Percentiles rank a stretch among this genome's conserved stretches.
Evolutionary conservation across 1,284 basidiomycete species (phyloP).

Genomic region (Pascua sp.): DNA sequence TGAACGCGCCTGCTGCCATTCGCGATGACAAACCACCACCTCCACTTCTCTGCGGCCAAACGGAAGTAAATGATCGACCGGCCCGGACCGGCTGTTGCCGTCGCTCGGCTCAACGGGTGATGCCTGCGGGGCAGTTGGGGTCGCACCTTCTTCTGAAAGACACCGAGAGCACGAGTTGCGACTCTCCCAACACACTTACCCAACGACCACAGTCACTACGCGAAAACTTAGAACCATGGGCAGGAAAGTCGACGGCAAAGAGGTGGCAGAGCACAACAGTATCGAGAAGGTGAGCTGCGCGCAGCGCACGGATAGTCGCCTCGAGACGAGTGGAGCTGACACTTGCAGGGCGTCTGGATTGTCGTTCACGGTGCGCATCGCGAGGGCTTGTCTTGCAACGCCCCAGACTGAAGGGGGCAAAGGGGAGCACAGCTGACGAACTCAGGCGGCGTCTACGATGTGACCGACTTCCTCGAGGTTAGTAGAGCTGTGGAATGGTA

Average conservation of each 20-base stretch:
- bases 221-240: constrained; percentile 17
- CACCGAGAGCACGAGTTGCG: too few relatives aligned
- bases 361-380: constrained; percentile 68
- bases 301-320: too few relatives aligned
- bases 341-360: constrained; percentile 71
- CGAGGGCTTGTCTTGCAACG: not conserved
- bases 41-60: too few relatives aligned
- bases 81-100: too few relatives aligned
- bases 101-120: too few relatives aligned
- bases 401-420: not conserved
- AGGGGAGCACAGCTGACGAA: constrained; percentile 2
- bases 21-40: too few relatives aligned
- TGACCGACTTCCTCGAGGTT: constrained; percentile 66
- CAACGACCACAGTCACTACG: too few relatives aligned
- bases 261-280: constrained; percentile 46
- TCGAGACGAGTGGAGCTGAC: constrained; percentile 7
- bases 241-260: constrained; percentile 41
- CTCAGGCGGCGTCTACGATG: constrained; percentile 65
- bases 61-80: too few relatives aligned
- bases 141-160: too few relatives aligned
- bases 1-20: too few relatives aligned
- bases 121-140: too few relatives aligned
- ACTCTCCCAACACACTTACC: too few relatives aligned
- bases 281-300: constrained; percentile 38
- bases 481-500: constrained; percentile 49